These are phyloP conservation scores for Vicia faba DNA, from an alignment of 306 rosid species.

Conservation along the genomic window DNA sequence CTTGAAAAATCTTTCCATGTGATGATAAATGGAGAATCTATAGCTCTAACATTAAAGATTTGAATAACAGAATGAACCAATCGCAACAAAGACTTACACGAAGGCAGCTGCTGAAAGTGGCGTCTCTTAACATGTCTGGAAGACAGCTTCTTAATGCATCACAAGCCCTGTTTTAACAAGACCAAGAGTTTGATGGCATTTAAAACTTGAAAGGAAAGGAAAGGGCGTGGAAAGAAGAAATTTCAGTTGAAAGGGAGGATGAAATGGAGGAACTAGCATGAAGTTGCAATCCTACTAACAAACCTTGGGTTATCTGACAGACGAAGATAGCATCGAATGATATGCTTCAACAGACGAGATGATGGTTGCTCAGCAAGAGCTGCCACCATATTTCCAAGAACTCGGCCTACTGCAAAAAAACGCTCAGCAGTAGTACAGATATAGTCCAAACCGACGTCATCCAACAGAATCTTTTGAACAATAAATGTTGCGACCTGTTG, in stretches of 20 bases:
- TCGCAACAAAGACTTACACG: constrained; percentile 58
- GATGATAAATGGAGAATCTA: constrained; percentile 9
- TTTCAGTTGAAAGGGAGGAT: not conserved
- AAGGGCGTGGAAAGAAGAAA: not conserved
- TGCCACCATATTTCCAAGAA: constrained; percentile 80
- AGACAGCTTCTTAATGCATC: constrained; percentile 94
- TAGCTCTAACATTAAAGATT: constrained; percentile 4
- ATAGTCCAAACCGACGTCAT: constrained; percentile 91
- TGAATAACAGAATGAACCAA: constrained; percentile 1
- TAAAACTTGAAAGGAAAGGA: not conserved
- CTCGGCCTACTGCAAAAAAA: constrained; percentile 91
- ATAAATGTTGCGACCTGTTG: constrained; percentile 88
- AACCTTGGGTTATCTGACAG: constrained; percentile 87
- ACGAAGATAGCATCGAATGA: constrained; percentile 90
- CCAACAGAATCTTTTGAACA: constrained; percentile 87
- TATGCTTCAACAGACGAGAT: constrained; percentile 86
- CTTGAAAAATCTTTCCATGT: not conserved
- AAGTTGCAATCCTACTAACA: constrained; percentile 38
- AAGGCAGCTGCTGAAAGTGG: constrained; percentile 85
- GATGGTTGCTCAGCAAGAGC: constrained; percentile 94
- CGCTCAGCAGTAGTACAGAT: constrained; percentile 95
- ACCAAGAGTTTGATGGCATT: constrained; percentile 15
- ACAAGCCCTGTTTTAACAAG: constrained; percentile 68
- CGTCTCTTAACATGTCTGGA: constrained; percentile 85
- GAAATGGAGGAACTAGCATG: not conserved